Evolutionary conservation across 805 yeast genomes (phyloP).

Genomic region (Clavispora fructus): DNA sequence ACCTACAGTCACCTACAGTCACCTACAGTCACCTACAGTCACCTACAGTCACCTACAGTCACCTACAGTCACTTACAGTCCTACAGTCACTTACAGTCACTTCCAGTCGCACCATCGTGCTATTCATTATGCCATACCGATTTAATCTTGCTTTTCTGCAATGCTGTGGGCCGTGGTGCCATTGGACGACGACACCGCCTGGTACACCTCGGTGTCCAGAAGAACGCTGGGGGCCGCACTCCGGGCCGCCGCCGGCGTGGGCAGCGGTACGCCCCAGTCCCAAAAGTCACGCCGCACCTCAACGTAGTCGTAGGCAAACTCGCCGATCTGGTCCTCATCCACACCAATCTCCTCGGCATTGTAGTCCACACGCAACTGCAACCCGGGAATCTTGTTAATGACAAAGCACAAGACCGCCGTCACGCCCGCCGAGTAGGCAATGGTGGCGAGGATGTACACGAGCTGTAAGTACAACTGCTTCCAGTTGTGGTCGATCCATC

Average conservation of each 20-base stretch:
- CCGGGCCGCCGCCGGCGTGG: slow-evolving; percentile 4
- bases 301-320: slow-evolving; percentile 97
- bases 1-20: too few relatives aligned
- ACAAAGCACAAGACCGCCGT: slow-evolving; percentile 73
- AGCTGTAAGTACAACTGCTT: slow-evolving; percentile 88
- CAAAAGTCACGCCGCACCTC: slow-evolving; percentile 92
- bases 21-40: too few relatives aligned
- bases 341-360: slow-evolving; percentile 84
- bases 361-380: slow-evolving; percentile 73
- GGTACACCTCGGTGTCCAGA: slow-evolving; percentile 5
- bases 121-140: not conserved
- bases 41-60: too few relatives aligned
- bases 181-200: slow-evolving; percentile 5
- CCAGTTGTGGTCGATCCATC: slow-evolving; percentile 88
- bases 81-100: too few relatives aligned
- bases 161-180: slow-evolving; percentile 2
- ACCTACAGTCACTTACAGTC: too few relatives aligned
- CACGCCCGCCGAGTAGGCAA: slow-evolving; percentile 70
- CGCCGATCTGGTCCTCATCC: slow-evolving; percentile 97
- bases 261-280: slow-evolving; percentile 37
- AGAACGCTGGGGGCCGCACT: slow-evolving; percentile 4
- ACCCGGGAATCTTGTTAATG: slow-evolving; percentile 74
- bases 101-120: too few relatives aligned
- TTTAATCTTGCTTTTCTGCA: not conserved
- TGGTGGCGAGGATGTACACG: slow-evolving; percentile 70